These are phyloP conservation scores for Yamadazyma conglobata DNA, from an alignment of 1,139 yeast species.

Conservation along the genomic window DNA sequence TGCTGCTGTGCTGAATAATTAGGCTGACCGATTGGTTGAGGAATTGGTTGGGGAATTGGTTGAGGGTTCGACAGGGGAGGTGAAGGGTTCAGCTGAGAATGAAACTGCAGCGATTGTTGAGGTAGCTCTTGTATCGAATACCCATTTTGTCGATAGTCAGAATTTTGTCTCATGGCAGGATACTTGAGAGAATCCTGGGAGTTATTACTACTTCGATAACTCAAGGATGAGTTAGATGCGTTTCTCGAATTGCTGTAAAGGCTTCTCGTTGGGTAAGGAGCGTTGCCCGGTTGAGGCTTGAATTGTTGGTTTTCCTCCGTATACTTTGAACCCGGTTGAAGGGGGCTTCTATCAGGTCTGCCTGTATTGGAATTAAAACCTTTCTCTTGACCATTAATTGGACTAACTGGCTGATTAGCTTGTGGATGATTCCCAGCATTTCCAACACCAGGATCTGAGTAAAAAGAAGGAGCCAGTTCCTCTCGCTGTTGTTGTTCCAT, in stretches of 20 bases:
- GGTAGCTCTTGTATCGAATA: constrained; percentile 7
- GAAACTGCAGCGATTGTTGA: too few relatives aligned
- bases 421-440: too few relatives aligned
- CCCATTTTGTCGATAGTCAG: constrained; percentile 4
- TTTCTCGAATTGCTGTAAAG: constrained; percentile 6
- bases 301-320: too few relatives aligned
- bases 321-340: too few relatives aligned
- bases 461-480: not conserved
- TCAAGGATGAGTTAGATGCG: constrained; percentile 14
- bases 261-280: constrained; percentile 4
- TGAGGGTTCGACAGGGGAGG: constrained; percentile 5
- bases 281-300: too few relatives aligned
- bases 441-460: too few relatives aligned
- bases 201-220: constrained; percentile 7
- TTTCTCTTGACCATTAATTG: too few relatives aligned
- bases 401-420: too few relatives aligned
- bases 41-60: not conserved
- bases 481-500: not conserved
- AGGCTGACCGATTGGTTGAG: too few relatives aligned
- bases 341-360: too few relatives aligned
- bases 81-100: constrained; percentile 5
- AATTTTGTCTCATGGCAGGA: constrained; percentile 5
- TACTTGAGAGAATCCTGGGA: constrained; percentile 7
- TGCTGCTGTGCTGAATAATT: constrained; percentile 5
- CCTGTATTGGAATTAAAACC: too few relatives aligned